Evolutionary conservation across 2,329 filamentous ascomycete species (phyloP), one percentile per base, ranked within the genome.

Genomic region (Raffaelea ambrosiae): DNA sequence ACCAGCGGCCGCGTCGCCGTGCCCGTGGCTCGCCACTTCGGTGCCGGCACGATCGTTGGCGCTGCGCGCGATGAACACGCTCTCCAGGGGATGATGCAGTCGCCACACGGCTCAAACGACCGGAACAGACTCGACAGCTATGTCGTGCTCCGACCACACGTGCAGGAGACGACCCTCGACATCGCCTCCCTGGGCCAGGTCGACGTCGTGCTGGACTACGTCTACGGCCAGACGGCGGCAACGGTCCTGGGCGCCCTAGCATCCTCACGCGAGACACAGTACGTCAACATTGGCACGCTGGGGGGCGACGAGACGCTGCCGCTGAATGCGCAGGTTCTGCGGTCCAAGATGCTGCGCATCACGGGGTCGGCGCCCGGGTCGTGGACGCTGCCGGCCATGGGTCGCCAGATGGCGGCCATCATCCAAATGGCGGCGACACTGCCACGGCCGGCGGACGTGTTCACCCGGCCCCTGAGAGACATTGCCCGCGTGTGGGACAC

Each of bases 1-100:
- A 97, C 93, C 0, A 75, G 72, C 39, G 77, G 77, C 1, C 63
- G 66, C 3, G 59, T 76, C 0, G 77, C 76, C 0, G 68, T 74
- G 3, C 61, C 67, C 2, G 65, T 77, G 3, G 68, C 73, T 3
- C 66, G 69, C 11, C 58, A 60, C 0, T 59, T 77, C 3, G 77
- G 76, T 1, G 76, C 77, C 0, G 64, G 61, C 4, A 64, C 61
- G 14, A 61, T 81, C 16, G 63, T 79, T 5, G 76, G 76, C 3
- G 67, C 75, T 3, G 76, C 71, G 0, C 66, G 77, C 13, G 72
- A 71, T 43, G 63, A 65, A 3, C 59, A 57, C 0, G 62, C 71
- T 3, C 52, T 80, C 9, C 63, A 63, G 3, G 58, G 53, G 5
- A 59, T 75, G n/a, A n/a, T n/a, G n/a, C n/a, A n/a, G n/a, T n/a